Base-by-base conservation (phyloP, 306 rosid species). In the Rubus parviflorus region DNA sequence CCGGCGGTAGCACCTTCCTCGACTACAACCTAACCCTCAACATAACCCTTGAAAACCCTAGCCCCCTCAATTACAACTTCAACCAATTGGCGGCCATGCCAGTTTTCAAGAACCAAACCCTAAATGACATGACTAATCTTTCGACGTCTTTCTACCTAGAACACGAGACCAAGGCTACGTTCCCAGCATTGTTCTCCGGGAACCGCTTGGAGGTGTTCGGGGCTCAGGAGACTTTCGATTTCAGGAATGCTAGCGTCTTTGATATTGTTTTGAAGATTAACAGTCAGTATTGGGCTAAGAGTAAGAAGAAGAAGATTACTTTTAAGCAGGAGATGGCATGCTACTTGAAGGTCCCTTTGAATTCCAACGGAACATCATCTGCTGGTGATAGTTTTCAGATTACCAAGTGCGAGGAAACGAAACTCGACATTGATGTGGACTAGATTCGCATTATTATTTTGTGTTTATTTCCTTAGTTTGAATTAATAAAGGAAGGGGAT, bases 1-100 rank as follows among this genome's bases (percentile, higher is more conserved):
- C 58, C 81, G 40, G 15, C 70, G 30, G 46, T 49, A n/a, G 46
- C 45, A 56, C 79, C 85, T 42, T 49, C 66, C 48, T 71, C 47
- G 17, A 37, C 4, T 52, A 51, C 75, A 19, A 35, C 47, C 8
- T 52, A 1, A 37, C 5, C 17, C 35, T 52, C 49, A 37, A 52
- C 0, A 6, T 52, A 10, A 37, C 30, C 17, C 30, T 71, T 3
- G 30, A 71, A 71, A 71, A 71, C 48, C 63, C 47, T 35, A 38
- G 43, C 48, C 1, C 3, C 4, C 0, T 38, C 41, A 22, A 12
- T 19, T 73, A 56, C 77, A 8, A 66, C 30, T 66, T 40, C 51
- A 7, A 42, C 25, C 49, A 12, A 3, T 22, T 66, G 30, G 70
- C 11, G 4, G 70, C 49, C 30, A 16, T 41, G 14, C 16, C 51